A percentile compares a stretch with the other conserved stretches of the same genome.
Evolutionary conservation across 495 filamentous ascomycete species (phyloP).

Genomic region (Penicillium crystallinum): DNA sequence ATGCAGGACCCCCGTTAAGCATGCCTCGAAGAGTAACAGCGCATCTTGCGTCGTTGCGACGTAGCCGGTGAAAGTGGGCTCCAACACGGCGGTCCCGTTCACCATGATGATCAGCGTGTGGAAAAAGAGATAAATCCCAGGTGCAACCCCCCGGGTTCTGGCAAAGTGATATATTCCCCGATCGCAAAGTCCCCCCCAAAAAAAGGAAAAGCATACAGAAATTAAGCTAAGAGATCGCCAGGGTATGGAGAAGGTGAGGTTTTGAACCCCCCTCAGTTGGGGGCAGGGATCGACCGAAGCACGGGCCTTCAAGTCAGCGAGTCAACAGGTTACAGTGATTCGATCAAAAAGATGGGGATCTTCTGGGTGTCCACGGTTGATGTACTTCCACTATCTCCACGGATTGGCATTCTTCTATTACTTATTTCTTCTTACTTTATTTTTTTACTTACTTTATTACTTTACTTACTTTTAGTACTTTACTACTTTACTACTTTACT

Average conservation of each 20-base stretch:
- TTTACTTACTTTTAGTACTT: too few species aligned
- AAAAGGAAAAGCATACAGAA: neutral
- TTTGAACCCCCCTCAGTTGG: conserved; percentile 33
- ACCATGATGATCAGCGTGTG: conserved; percentile 35
- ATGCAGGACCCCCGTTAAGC: conserved; percentile 59
- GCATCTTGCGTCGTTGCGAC: conserved; percentile 70
- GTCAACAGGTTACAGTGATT: conserved; percentile 29
- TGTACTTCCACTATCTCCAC: too few species aligned
- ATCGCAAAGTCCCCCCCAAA: neutral
- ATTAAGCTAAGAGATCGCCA: conserved; percentile 32
- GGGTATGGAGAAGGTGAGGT: conserved; percentile 32
- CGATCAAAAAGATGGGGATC: conserved; percentile 26
- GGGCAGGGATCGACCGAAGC: conserved; percentile 36
- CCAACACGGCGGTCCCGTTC: conserved; percentile 43
- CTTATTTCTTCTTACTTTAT: neutral
- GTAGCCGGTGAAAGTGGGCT: conserved; percentile 60
- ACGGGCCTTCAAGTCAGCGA: conserved; percentile 33
- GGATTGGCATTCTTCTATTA: too few species aligned
- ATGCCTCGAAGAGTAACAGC: conserved; percentile 69
- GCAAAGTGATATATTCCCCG: conserved; percentile 7
- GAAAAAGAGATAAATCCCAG: conserved; percentile 3
- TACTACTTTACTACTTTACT: too few species aligned
- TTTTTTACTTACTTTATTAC: neutral
- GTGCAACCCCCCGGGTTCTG: conserved; percentile 2
- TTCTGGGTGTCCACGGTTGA: conserved; percentile 19